Evolutionary conservation across 2,329 filamentous ascomycete species (phyloP), one percentile per base, ranked within the genome.

Genomic region (Claviceps paspali): DNA sequence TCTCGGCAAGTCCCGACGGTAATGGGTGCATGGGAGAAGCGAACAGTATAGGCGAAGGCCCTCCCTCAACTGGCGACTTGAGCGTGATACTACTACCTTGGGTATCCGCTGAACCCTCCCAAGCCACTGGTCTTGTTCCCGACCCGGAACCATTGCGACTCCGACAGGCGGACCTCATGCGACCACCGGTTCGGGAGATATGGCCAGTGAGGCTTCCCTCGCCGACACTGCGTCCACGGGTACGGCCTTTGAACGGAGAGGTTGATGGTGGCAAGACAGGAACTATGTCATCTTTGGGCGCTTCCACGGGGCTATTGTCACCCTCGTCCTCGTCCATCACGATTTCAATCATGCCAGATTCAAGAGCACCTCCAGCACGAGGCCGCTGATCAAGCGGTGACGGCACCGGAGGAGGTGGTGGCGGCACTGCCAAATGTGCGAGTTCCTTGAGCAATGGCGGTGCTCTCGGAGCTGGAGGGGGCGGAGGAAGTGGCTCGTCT

Each of bases 291-390:
- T 68, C 65, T 33, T 61, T 59, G 1, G 59, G 60, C 2, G 55
- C 52, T 7, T 57, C 57, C 10, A 49, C 46, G 15, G 51, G 46
- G 4, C 47, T 44, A 9, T 46, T 51, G 14, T 70, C 64, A 5
- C n/a, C n/a, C n/a, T n/a, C n/a, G n/a, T 74, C 69, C 2, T 75
- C 70, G 44, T 79, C 73, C 67, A 76, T 75, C 35, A 79, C 72
- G 42, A 79, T 75, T 51, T 79, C 74, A 44, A 79, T 77, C 49
- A 73, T 68, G 4, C 68, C 73, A 0, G 70, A 67, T 6, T 62
- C 64, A 12, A 63, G 45, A 2, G 62, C 62, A 41, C 67, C 63
- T 43, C 65, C 62, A 32, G 66, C 50, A 6, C 59, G 56, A 2
- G 59, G 53, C 47, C 24, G 59, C 54, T 30, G 58, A 50, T 32